Percentiles rank a stretch among this genome's conserved stretches.
These are phyloP conservation scores for Penicillium sp. DNA, from an alignment of 2,329 filamentous ascomycete species.

Conservation along the genomic window DNA sequence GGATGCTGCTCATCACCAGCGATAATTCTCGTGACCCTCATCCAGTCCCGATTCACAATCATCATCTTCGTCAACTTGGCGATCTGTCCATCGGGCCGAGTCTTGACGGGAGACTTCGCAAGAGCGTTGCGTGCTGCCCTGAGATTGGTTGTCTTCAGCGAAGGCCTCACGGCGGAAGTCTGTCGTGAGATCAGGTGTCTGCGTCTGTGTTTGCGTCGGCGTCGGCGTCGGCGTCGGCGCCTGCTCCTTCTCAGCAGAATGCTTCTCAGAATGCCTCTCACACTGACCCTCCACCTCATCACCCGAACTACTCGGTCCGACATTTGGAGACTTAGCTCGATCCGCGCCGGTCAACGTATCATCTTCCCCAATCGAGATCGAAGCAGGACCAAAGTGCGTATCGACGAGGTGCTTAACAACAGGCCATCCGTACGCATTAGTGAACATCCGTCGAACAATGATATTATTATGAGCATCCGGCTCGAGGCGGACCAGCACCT, in stretches of 20 bases:
- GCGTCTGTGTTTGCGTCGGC: too few species aligned
- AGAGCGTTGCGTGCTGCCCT: conserved; percentile 13
- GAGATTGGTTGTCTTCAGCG: conserved; percentile 13
- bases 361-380: conserved; percentile 64
- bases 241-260: too few species aligned
- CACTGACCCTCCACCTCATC: conserved; percentile 61
- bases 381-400: conserved; percentile 84
- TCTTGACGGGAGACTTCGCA: conserved; percentile 45
- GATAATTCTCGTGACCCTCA: conserved; percentile 22
- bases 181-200: not conserved
- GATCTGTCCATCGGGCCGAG: conserved; percentile 68
- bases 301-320: conserved; percentile 65
- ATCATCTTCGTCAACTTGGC: conserved; percentile 61
- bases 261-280: conserved; percentile 33
- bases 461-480: conserved; percentile 99
- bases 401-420: conserved; percentile 94
- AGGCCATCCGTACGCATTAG: conserved; percentile 97
- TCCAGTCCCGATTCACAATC: conserved; percentile 45
- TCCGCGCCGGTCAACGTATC: conserved; percentile 73
- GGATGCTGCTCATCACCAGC: too few species aligned
- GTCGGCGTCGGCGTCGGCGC: too few species aligned
- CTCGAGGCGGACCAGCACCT: conserved; percentile 92
- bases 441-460: conserved; percentile 92
- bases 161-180: conserved; percentile 2
- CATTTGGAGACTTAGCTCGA: conserved; percentile 65